Conservation (phyloP, 2,329 filamentous ascomycete genomes). For the Colletotrichum lentis region DNA sequence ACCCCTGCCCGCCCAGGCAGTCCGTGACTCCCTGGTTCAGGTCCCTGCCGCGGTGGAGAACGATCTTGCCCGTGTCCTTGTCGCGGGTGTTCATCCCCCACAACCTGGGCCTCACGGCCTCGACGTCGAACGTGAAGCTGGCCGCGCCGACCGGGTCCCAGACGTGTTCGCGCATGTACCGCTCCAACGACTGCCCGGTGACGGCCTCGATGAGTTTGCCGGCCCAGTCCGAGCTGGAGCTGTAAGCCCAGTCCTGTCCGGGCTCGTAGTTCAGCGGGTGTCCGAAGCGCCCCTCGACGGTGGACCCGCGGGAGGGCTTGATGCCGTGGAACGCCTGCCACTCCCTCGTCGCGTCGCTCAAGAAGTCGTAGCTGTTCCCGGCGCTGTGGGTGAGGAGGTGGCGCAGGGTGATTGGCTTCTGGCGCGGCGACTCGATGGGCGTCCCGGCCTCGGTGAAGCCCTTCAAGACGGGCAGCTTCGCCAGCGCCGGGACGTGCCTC, state of each 20-base stretch:
- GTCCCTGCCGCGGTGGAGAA: conserved; percentile 12
- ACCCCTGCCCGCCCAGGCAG: conserved; percentile 49
- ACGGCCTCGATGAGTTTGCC: conserved; percentile 60
- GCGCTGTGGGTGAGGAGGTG: conserved; percentile 62
- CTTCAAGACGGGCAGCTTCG: conserved; percentile 56
- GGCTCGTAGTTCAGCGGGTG: conserved; percentile 61
- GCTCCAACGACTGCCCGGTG: conserved; percentile 53
- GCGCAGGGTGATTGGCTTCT: conserved; percentile 56
- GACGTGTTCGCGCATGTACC: conserved; percentile 55
- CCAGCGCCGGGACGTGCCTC: conserved; percentile 57
- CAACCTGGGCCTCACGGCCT: not conserved
- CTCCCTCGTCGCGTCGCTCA: conserved; percentile 45
- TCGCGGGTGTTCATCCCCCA: conserved; percentile 39
- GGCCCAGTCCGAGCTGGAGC: conserved; percentile 60
- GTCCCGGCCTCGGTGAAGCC: conserved; percentile 54
- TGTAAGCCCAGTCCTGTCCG: conserved; percentile 60
- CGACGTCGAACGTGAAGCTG: conserved; percentile 34
- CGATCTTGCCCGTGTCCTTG: conserved; percentile 30
- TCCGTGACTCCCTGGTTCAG: conserved; percentile 38
- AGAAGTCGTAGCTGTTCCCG: conserved; percentile 57
- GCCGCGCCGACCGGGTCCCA: conserved; percentile 42
- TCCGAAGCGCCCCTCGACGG: conserved; percentile 53
- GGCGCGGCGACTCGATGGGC: conserved; percentile 47
- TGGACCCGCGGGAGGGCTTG: conserved; percentile 45
- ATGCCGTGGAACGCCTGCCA: conserved; percentile 38